These are phyloP conservation scores for Aspergillus ellipticus DNA, from an alignment of 495 filamentous ascomycete species.

Conservation along the genomic window DNA sequence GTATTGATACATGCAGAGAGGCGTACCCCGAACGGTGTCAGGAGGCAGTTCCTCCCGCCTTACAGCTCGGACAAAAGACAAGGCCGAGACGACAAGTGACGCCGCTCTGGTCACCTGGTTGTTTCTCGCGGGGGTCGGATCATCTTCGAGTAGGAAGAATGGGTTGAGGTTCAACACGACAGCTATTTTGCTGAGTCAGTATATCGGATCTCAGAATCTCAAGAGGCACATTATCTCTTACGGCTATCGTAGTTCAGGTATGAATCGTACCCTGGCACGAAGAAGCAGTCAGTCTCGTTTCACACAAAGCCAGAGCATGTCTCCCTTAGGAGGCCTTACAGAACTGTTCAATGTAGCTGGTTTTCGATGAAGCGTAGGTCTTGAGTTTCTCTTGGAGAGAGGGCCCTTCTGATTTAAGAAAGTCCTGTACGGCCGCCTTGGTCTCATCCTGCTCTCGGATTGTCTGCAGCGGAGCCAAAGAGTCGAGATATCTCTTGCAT, in stretches of 20 bases:
- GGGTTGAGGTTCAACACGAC: conserved; percentile 97
- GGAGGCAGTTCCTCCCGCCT: conserved; percentile 90
- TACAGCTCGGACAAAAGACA: conserved; percentile 91
- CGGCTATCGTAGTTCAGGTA: conserved; percentile 97
- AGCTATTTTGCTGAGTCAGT: conserved; percentile 38
- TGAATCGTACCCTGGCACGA: conserved; percentile 92
- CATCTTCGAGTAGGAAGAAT: conserved; percentile 96
- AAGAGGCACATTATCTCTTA: conserved; percentile 24
- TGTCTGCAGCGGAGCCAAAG: conserved; percentile 78
- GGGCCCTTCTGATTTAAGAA: conserved; percentile 78
- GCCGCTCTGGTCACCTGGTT: conserved; percentile 95
- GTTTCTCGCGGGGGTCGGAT: conserved; percentile 91
- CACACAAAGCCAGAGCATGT: background rate
- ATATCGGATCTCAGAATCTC: background rate
- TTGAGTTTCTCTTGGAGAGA: conserved; percentile 84
- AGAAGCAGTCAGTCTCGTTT: background rate
- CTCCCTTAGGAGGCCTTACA: conserved; percentile 59
- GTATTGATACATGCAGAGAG: conserved; percentile 97
- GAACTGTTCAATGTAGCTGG: conserved; percentile 98
- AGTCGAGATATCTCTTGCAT: conserved; percentile 73
- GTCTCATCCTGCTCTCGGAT: conserved; percentile 81
- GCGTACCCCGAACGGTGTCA: conserved; percentile 75
- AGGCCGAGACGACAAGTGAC: conserved; percentile 82
- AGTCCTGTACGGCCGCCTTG: conserved; percentile 75
- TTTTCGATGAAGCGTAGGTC: conserved; percentile 88